Evolutionary conservation across 306 rosid genomes (phyloP).

Genomic region (Comarum palustre): DNA sequence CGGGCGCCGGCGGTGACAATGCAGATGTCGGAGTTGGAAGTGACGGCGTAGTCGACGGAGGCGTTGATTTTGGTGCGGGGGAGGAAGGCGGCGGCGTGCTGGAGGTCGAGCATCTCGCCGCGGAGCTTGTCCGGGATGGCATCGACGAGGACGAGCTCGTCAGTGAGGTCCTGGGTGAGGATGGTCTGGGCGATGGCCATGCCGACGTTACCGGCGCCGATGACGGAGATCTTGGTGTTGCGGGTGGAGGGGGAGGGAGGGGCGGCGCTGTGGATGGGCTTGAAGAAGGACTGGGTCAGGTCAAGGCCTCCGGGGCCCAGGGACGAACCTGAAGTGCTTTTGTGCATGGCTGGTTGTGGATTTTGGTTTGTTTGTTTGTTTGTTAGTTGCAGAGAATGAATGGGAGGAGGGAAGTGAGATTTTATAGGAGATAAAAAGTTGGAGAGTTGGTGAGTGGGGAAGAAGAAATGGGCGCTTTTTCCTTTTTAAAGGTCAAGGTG

Average conservation of each 20-base stretch:
- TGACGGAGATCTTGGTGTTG: constrained; percentile 63
- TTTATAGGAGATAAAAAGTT: background rate
- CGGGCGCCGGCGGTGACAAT: constrained; percentile 88
- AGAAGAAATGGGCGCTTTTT: constrained; percentile 4
- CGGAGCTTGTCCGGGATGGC: constrained; percentile 70
- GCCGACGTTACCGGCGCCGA: constrained; percentile 91
- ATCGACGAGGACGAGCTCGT: constrained; percentile 77
- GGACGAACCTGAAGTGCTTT: constrained; percentile 46
- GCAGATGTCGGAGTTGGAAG: constrained; percentile 75
- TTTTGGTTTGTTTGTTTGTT: background rate
- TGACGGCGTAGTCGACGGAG: constrained; percentile 66
- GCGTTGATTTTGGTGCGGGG: constrained; percentile 82
- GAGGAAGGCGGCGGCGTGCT: constrained; percentile 90
- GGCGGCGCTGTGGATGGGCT: constrained; percentile 43
- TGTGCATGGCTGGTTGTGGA: constrained; percentile 39
- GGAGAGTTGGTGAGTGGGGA: constrained; percentile 2
- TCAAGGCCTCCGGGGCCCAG: constrained; percentile 79
- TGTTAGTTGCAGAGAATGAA: background rate
- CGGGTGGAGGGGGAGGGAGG: constrained; percentile 60
- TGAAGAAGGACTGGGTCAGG: constrained; percentile 64
- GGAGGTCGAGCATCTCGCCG: constrained; percentile 92
- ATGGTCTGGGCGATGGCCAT: constrained; percentile 99
- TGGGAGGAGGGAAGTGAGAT: background rate
- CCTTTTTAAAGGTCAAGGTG: constrained; percentile 8
- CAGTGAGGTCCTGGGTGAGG: constrained; percentile 73